phyloP scores from a whole-genome alignment of 306 rosid genomes.

The Pterocarpus macrocarpus region DNA sequence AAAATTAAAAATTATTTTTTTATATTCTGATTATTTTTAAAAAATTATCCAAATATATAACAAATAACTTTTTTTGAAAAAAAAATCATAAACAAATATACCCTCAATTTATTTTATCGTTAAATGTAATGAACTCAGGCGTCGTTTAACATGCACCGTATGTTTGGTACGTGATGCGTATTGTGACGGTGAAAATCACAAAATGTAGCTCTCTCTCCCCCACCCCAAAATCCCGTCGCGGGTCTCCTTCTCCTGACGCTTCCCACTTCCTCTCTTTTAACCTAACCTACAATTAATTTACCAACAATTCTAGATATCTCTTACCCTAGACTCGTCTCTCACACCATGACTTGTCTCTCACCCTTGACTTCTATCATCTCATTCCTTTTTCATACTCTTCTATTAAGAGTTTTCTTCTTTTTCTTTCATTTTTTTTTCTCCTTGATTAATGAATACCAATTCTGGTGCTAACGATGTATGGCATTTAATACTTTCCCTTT shows the following conservation, averaged over 20 bases:
- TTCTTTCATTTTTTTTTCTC: not conserved
- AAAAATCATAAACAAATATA: too few relatives aligned
- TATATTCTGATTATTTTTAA: too few relatives aligned
- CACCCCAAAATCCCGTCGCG: too few relatives aligned
- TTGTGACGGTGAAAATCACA: too few relatives aligned
- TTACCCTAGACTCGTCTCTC: constrained; percentile 48
- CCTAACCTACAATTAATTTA: constrained; percentile 42
- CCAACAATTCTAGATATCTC: constrained; percentile 18
- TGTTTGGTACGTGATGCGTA: too few relatives aligned
- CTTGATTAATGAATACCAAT: constrained; percentile 41
- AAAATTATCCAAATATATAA: too few relatives aligned
- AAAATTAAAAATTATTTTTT: too few relatives aligned
- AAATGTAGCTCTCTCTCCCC: too few relatives aligned
- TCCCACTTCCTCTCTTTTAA: constrained; percentile 5
- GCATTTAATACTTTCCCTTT: constrained; percentile 28
- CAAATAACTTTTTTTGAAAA: too few relatives aligned
- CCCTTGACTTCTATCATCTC: constrained; percentile 1
- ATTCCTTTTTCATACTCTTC: constrained; percentile 9
- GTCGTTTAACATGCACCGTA: too few relatives aligned
- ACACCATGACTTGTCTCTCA: not conserved
- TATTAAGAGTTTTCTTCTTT: not conserved
- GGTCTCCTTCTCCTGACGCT: not conserved
- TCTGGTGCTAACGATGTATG: constrained; percentile 33
- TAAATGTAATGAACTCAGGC: too few relatives aligned
- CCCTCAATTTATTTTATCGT: too few relatives aligned